Base-by-base conservation (phyloP, 1,139 yeast species). In the Geotrichum phurueaensis region DNA sequence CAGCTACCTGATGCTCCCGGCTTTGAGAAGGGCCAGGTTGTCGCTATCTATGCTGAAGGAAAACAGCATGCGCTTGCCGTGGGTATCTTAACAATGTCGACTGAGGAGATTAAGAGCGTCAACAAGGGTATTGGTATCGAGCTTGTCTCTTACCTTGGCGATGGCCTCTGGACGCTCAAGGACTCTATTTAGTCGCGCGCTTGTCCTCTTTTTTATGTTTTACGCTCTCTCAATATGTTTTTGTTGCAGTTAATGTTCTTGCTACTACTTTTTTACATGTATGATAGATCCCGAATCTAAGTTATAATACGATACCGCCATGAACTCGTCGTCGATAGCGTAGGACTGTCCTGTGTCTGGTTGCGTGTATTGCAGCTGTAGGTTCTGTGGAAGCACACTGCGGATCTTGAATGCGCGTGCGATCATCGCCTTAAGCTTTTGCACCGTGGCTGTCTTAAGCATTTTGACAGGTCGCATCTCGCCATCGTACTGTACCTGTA, bases 71-170 rank as follows among this genome's bases (percentile, higher is more conserved):
- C 98, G 0, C 77, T 94, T 75, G 98, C 98, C 3, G 80, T 94
- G 60, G 99, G 98, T 22, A 85, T 85, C 67, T 78, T 94, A 67
- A 77, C 83, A 60, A 90, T 92, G 97, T 85, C 94, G 66, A 88
- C 96, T 1, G 95, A 88, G 69, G 97, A 94, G 59, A 92, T 92
- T 70, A 89, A 87, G 75, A 77, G 83, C 20, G 80, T 83, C 60
- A 92, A 92, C 73, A 92, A 92, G 75, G 97, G 96, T 43, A 86
- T 89, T 67, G 98, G 97, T 70, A 84, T 94, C 60, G 97, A 92
- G 70, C 78, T 91, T 69, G 78, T 88, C 63, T 94, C 89, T 69
- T 87, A 88, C 71, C 78, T 92, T 68, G 97, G 97, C 58, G 99
- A 92, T 74, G 96, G 97, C 12, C 79, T 92, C 65, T 53, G 60